Base-by-base conservation (phyloP, 2,329 filamentous ascomycete genomes). In the Diaporthe destruens region DNA sequence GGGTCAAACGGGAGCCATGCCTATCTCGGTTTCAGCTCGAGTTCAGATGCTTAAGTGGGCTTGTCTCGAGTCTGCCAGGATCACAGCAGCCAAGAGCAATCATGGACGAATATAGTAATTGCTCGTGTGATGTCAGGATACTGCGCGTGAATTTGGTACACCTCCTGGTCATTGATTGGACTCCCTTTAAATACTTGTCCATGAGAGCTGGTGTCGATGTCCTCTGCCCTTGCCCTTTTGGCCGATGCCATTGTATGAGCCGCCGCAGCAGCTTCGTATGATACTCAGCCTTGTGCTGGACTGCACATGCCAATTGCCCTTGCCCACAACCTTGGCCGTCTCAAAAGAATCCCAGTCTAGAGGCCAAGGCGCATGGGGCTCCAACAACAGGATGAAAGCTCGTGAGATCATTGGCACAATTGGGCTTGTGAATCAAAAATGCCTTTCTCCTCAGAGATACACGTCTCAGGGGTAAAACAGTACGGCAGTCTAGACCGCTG, bases 1-100 rank as follows among this genome's bases (percentile, higher is more conserved):
- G 61, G 61, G 61, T 65, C 61, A 65, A 65, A 65, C 61, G 61
- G 61, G n/a, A 51, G n/a, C 18, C 20, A 51, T 36, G 61, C 44
- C 61, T 65, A 25, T 65, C 61, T 51, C 20, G 61, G 61, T 65
- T 65, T 65, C 61, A 65, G 44, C 29, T 44, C 25, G n/a, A 65
- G 29, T 65, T 32, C 61, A 36, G 44, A 51, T 34, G 61, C 61
- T 65, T 65, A 65, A 47, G 29, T 65, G 61, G 51, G 61, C 44
- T n/a, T 36, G 61, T 65, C 61, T 65, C 61, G 61, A 51, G 44
- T 65, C 6, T 12, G 61, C 61, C 61, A 65, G 51, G 61, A 23
- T 18, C 18, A 7, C 6, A 1, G 2, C 4, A 25, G 61, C 61
- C 61, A 65, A 65, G 61, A n/a, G 0, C 44, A 18, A 3, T 51